A percentile compares a stretch with the other conserved stretches of the same genome.
Conservation (phyloP, 1,284 basidiomycete species). For the Cutaneotrichosporon sp. region DNA sequence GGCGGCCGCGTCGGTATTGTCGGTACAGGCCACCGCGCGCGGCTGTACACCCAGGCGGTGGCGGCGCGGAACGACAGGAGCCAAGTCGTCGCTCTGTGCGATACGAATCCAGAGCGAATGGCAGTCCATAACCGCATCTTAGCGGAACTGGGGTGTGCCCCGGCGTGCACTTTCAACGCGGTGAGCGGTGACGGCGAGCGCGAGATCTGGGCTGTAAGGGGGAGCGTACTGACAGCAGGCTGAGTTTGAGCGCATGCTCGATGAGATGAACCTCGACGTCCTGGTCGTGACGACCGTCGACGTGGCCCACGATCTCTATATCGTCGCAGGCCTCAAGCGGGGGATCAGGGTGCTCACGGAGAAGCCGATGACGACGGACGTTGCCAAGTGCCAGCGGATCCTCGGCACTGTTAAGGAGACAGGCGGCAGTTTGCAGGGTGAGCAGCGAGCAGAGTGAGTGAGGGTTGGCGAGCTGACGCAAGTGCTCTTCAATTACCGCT, state of each 20-base stretch:
- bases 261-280: conserved; percentile 53
- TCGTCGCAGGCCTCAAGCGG: conserved; percentile 42
- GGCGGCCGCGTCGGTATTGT: conserved; percentile 39
- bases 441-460: conserved; percentile 4
- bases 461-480: background rate
- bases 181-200: conserved; percentile 18
- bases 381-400: conserved; percentile 54
- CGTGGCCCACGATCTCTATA: conserved; percentile 54
- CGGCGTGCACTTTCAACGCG: conserved; percentile 26
- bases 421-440: conserved; percentile 47
- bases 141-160: conserved; percentile 45
- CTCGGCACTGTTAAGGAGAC: conserved; percentile 51
- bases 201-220: background rate
- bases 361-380: conserved; percentile 58
- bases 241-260: conserved; percentile 54
- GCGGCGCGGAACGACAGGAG: conserved; percentile 24
- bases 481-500: conserved; percentile 50
- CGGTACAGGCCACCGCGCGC: conserved; percentile 40
- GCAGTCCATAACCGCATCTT: conserved; percentile 54
- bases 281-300: conserved; percentile 57
- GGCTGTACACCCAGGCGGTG: conserved; percentile 36
- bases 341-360: conserved; percentile 54
- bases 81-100: conserved; percentile 53
- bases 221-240: conserved; percentile 22
- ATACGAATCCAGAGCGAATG: conserved; percentile 54